A percentile compares a stretch with the other conserved stretches of the same genome.
These are phyloP conservation scores for Saccharomyces hybrid DNA, from an alignment of 1,139 yeast species.

Conservation along the genomic window DNA sequence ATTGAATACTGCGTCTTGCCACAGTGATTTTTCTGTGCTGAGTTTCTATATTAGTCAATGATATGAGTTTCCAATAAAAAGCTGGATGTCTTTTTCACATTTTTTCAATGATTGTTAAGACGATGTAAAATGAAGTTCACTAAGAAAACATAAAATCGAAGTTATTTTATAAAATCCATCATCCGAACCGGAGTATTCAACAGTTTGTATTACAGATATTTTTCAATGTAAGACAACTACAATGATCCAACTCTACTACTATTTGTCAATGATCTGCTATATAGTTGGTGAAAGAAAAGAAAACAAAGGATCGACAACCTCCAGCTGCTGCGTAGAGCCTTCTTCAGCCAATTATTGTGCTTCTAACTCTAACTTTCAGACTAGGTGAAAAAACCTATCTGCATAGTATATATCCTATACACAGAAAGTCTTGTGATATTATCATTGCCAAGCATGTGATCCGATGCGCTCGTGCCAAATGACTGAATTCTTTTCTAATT, in stretches of 20 bases:
- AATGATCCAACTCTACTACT: not conserved
- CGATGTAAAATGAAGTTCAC: not conserved
- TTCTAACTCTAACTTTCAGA: not conserved
- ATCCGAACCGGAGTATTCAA: not conserved
- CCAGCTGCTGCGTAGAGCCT: not conserved
- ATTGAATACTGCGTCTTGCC: not conserved
- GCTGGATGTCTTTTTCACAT: too few species aligned
- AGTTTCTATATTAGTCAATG: not conserved
- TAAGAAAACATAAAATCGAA: not conserved
- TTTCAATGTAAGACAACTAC: not conserved
- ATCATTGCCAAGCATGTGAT: not conserved
- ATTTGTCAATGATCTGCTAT: not conserved
- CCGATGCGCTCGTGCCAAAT: not conserved
- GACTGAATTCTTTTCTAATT: not conserved
- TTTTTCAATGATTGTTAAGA: not conserved
- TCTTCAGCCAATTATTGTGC: not conserved
- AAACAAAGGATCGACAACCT: not conserved
- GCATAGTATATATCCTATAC: not conserved
- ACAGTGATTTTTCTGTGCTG: not conserved
- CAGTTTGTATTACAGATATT: not conserved
- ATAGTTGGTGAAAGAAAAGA: not conserved
- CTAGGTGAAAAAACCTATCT: not conserved
- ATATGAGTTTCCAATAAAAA: too few species aligned
- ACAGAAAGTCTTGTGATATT: not conserved
- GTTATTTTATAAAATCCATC: not conserved